A percentile compares a stretch with the other conserved stretches of the same genome.
phyloP scores from a whole-genome alignment of 306 rosid species.

The Cicer chorassanicum region DNA sequence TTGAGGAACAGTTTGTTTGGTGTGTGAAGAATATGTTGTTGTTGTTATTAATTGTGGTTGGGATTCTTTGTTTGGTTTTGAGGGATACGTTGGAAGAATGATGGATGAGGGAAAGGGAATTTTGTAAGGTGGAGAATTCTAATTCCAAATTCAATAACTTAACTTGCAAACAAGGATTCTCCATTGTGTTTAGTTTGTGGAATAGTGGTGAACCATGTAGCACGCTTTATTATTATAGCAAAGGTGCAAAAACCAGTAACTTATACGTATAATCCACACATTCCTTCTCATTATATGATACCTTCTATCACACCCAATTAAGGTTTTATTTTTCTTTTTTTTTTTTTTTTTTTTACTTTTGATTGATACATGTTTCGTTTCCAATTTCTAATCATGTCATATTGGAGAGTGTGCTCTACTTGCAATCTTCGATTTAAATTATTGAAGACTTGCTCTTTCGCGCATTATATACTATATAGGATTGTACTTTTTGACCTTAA shows the following conservation, averaged over 20 bases:
- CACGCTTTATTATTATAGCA: slow-evolving; percentile 40
- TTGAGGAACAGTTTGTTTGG: background rate
- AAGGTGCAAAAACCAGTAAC: slow-evolving; percentile 2
- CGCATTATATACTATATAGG: too few species aligned
- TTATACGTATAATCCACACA: background rate
- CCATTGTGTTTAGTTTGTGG: background rate
- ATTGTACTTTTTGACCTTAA: too few species aligned
- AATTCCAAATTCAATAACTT: slow-evolving; percentile 35
- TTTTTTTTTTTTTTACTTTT: too few species aligned
- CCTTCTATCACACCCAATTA: too few species aligned
- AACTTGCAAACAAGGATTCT: slow-evolving; percentile 40
- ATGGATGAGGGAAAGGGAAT: slow-evolving; percentile 43
- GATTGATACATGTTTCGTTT: too few species aligned
- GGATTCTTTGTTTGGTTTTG: slow-evolving; percentile 59
- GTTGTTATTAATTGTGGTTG: slow-evolving; percentile 12
- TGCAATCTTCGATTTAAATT: too few species aligned
- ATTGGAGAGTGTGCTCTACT: too few species aligned
- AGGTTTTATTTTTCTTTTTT: too few species aligned
- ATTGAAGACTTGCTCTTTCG: too few species aligned
- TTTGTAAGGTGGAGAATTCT: slow-evolving; percentile 43
- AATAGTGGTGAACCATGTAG: slow-evolving; percentile 45
- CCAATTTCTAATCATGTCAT: too few species aligned
- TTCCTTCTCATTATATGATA: too few species aligned
- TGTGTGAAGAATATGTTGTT: slow-evolving; percentile 6
- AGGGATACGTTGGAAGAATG: slow-evolving; percentile 56